Base-by-base conservation (phyloP, 371 early-diverging fungal genomes). In the Blakeslea trispora region DNA sequence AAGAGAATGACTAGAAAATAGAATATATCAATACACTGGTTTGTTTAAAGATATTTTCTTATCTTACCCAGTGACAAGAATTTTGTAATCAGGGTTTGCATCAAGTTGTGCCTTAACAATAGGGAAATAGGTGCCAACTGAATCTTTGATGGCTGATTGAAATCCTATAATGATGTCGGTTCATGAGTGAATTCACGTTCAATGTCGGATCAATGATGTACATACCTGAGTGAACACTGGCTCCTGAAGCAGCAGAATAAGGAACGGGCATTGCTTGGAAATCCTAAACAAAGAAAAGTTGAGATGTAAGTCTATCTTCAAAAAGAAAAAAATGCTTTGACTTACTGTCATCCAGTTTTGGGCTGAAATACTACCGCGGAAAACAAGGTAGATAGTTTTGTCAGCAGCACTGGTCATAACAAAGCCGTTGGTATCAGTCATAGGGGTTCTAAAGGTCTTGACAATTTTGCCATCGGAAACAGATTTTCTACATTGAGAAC, bases 351-450 rank as follows among this genome's bases (percentile, higher is more conserved):
- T 32, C 13, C 43, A 17, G 41, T 54, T 64, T 40, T 48, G 22
- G 39, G 57, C 41, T 19, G 64, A 64, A n/a, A 50, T 51, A 1
- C 64, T 64, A 7, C 70, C 70, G 35, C 66, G 53, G 48, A 66
- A 69, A 1, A 48, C 56, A 50, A 69, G 37, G 21, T 69, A 50
- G 8, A 69, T 62, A 9, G 54, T 50, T 45, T 66, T 52, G 15
- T 56, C 46, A 3, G 18, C 22, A 19, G 59, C 61, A 21, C 60
- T 63, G 21, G 57, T 46, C 35, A 63, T 24, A 4, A 70, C 44
- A 53, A 48, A 70, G 11, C 71, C 71, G 37, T 49, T 57, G 35
- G 52, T 63, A 18, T 56, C 63, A 40, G 57, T 52, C 0, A 39
- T n/a, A 11, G 32, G n/a, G 1, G 67, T 43, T 3, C 17, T 55